A percentile compares a stretch with the other conserved stretches of the same genome.
Evolutionary conservation across 2,329 filamentous ascomycete species (phyloP).

Genomic region (Clonostachys rhizophaga): DNA sequence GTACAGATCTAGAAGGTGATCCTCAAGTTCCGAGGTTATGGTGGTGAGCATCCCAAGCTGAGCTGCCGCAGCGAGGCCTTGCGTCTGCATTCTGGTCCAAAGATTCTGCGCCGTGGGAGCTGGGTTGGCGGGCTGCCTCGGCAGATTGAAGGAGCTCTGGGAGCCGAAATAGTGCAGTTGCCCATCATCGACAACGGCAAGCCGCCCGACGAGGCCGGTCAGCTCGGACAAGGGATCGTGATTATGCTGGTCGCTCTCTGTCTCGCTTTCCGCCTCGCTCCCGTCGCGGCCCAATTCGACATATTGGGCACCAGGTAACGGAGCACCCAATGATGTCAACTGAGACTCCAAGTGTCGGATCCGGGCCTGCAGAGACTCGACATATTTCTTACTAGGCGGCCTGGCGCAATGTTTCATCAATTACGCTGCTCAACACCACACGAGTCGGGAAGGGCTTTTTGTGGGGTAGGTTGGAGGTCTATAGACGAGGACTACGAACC

Average conservation of each 20-base stretch:
- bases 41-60: constrained; percentile 5
- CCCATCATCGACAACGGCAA: constrained; percentile 10
- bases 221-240: constrained; percentile 8
- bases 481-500: constrained; percentile 1
- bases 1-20: constrained; percentile 15
- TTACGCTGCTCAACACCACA: no score
- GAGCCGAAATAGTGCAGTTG: constrained; percentile 15
- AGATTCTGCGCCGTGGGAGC: no score
- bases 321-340: constrained; percentile 1
- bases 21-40: constrained; percentile 11
- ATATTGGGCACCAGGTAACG: not conserved
- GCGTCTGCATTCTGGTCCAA: constrained; percentile 1
- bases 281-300: not conserved
- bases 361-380: constrained; percentile 10
- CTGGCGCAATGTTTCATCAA: constrained; percentile 1
- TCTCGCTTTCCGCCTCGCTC: not conserved
- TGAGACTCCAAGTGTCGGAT: constrained; percentile 9
- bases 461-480: no score
- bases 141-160: constrained; percentile 12
- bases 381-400: constrained; percentile 14
- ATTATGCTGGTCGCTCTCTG: not conserved
- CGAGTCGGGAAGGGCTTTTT: no score
- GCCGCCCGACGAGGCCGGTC: constrained; percentile 6
- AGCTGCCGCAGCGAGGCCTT: constrained; percentile 5
- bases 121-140: not conserved